A percentile compares a stretch with the other conserved stretches of the same genome.
Evolutionary conservation across 2,329 filamentous ascomycete species (phyloP).

Genomic region (Calycina marina): DNA sequence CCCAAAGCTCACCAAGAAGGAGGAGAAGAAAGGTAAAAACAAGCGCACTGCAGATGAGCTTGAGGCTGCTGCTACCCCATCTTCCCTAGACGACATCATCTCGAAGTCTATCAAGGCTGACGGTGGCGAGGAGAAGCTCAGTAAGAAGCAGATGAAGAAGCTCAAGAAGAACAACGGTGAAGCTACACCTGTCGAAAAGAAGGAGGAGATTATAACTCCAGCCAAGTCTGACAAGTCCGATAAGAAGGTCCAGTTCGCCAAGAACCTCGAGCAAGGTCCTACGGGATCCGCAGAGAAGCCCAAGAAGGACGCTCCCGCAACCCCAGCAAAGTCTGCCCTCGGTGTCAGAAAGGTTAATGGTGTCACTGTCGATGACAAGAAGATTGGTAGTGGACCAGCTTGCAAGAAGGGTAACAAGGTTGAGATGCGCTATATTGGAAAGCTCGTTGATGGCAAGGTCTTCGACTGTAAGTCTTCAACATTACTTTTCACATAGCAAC

Average conservation of each 20-base stretch:
- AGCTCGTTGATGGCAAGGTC: constrained; percentile 84
- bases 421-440: constrained; percentile 95
- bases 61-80: constrained; percentile 46
- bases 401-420: constrained; percentile 86
- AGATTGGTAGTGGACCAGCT: constrained; percentile 67
- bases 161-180: constrained; percentile 97
- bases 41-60: constrained; percentile 73
- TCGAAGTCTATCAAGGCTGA: constrained; percentile 50
- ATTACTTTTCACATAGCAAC: too few species aligned
- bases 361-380: constrained; percentile 91
- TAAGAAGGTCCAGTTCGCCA: constrained; percentile 98
- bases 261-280: constrained; percentile 95
- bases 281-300: constrained; percentile 48
- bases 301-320: constrained; percentile 32
- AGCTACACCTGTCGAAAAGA: constrained; percentile 46
- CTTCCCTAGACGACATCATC: constrained; percentile 74
- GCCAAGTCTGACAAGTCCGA: constrained; percentile 44
- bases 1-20: constrained; percentile 39
- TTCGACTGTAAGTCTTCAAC: constrained; percentile 64
- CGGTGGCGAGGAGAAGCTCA: constrained; percentile 54
- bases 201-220: constrained; percentile 29
- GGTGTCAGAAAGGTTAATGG: constrained; percentile 72
- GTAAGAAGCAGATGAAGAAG: constrained; percentile 97
- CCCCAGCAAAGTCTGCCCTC: constrained; percentile 31
- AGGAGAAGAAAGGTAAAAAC: constrained; percentile 54